Evolutionary conservation across 176 grass and related monocot genomes (phyloP).

Genomic region (Hsuehochloa calcarea): DNA sequence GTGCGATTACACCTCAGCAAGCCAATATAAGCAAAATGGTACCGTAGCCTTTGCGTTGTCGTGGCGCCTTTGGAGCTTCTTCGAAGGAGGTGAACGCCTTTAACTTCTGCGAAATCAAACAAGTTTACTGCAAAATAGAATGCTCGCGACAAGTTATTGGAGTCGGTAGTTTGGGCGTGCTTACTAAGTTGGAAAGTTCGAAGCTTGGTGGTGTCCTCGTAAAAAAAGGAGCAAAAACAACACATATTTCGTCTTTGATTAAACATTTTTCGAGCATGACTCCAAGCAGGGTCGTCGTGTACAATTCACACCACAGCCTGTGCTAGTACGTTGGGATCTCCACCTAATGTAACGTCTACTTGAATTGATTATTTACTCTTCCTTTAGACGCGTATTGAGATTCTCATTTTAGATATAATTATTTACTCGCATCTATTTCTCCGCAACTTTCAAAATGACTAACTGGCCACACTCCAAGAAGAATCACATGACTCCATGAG

Average conservation of each 20-base stretch:
- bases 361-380: too few relatives aligned
- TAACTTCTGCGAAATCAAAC: not conserved
- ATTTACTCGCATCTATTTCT: not conserved
- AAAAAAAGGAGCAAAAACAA: not conserved
- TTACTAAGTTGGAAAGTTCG: not conserved
- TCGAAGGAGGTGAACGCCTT: not conserved
- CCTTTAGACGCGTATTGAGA: too few relatives aligned
- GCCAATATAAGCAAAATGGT: not conserved
- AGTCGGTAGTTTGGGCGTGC: not conserved
- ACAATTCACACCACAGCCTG: not conserved
- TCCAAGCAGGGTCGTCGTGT: not conserved
- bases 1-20: slow-evolving; percentile 42
- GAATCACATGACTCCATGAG: too few relatives aligned
- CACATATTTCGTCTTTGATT: not conserved
- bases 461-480: not conserved
- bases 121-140: not conserved
- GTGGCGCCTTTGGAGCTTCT: not conserved
- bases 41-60: not conserved
- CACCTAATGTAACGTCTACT: too few relatives aligned
- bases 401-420: too few relatives aligned
- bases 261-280: not conserved
- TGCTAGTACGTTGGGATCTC: not conserved
- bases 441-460: too few relatives aligned
- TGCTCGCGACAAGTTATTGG: not conserved
- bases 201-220: not conserved